A percentile compares a stretch with the other conserved stretches of the same genome.
Conservation (phyloP, 768 basidiomycete genomes). For the Hypholoma sublateritium region DNA sequence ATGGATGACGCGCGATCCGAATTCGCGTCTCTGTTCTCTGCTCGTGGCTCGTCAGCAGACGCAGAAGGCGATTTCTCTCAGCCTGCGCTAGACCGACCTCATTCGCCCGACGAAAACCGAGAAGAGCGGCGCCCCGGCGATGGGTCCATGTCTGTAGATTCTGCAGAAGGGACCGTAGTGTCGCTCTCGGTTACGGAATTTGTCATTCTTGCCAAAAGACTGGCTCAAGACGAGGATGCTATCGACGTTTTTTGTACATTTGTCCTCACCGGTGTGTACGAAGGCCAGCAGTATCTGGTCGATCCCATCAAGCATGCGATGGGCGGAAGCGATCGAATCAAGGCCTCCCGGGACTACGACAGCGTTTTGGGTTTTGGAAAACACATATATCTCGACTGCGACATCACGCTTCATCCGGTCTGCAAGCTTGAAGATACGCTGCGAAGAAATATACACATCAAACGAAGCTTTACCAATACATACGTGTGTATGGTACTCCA, state of each 20-base stretch:
- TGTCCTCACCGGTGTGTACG: conserved; percentile 14
- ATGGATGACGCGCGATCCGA: too few species aligned
- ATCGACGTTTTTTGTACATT: conserved; percentile 12
- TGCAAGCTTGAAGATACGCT: conserved; percentile 16
- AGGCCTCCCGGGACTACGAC: conserved; percentile 18
- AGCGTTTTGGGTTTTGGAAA: conserved; percentile 19
- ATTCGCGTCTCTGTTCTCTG: too few species aligned
- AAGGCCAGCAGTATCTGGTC: conserved; percentile 9
- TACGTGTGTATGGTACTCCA: background rate
- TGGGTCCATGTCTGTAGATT: background rate
- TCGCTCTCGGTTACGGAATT: conserved; percentile 1
- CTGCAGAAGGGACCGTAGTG: background rate
- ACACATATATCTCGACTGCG: conserved; percentile 5
- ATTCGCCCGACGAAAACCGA: too few species aligned
- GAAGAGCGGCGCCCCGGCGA: too few species aligned
- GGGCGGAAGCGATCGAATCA: background rate
- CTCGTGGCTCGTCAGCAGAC: too few species aligned
- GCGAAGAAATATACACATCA: conserved; percentile 17
- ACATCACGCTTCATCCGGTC: conserved; percentile 14
- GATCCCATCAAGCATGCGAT: conserved; percentile 16
- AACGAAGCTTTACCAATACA: conserved; percentile 3
- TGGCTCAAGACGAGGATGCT: background rate
- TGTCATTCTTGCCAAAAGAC: background rate
- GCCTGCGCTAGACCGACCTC: too few species aligned
- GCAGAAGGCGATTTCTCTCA: too few species aligned